Evolutionary conservation across 257 asterid species (phyloP), one percentile per base, ranked within the genome.

Genomic region (Agastache rugosa): DNA sequence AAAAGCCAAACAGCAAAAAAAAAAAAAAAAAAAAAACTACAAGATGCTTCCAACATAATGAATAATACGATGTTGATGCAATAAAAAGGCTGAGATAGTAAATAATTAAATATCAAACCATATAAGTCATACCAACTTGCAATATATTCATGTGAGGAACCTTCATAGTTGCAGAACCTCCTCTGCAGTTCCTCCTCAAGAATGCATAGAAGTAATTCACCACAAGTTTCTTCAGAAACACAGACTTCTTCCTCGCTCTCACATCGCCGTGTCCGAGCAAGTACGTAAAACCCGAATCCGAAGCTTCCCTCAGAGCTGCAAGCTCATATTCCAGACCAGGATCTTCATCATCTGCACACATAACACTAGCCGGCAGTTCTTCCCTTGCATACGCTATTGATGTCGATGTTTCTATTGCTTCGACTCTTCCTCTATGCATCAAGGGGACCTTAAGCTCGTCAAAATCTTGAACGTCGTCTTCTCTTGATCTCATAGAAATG

Each of bases 161-260:
- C 64, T 79, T 88, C 96, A 95, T 81, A 0, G 94, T 93, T 1
- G 99, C 99, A 55, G 92, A 88, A 14, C 98, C 97, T 10, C 96
- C 98, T 50, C 99, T 89, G 82, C 98, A 95, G 75, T 92, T 95
- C 78, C 83, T 82, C 90, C 96, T 88, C 86, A 95, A 76, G 81
- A 91, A 92, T 5, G 96, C 89, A 25, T 95, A 95, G 55, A 92
- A 88, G 79, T 95, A 95, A 79, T 92, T 91, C 69, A 95, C 89
- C 0, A 78, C 86, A 55, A 95, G 82, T 64, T 92, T 95, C 91
- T 95, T 95, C 19, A 92, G 3, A 63, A 95, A 95, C 84, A 84
- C 76, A 0, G 98, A 92, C 48, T 86, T 82, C 83, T 92, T 95
- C 82, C 86, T 88, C 5, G 97, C 98, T 44, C 99, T 75, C 74